phyloP scores from a whole-genome alignment of 768 basidiomycete species.

The Collybiopsis confluens region DNA sequence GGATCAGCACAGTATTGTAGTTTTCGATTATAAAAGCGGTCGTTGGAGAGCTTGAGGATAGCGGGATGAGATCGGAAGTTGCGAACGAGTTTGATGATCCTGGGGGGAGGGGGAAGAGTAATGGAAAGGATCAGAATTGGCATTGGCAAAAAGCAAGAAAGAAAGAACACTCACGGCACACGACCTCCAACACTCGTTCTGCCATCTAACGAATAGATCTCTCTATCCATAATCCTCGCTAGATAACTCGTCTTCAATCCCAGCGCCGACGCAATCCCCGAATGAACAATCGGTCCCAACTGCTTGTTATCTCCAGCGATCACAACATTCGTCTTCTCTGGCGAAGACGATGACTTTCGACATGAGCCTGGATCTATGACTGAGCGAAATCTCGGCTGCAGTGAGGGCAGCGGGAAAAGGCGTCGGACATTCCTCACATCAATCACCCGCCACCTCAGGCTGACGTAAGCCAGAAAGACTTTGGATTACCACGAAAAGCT shows the following conservation, averaged over 20 bases:
- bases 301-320: conserved; percentile 72
- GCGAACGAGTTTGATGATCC: conserved; percentile 57
- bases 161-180: conserved; percentile 22
- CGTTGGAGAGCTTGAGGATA: conserved; percentile 60
- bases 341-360: conserved; percentile 24
- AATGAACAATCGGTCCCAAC: conserved; percentile 65
- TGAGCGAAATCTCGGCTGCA: conserved; percentile 18
- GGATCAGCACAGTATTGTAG: conserved; percentile 44
- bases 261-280: conserved; percentile 48
- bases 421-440: too few relatives aligned
- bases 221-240: conserved; percentile 52
- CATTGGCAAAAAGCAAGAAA: background rate
- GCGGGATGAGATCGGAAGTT: conserved; percentile 64
- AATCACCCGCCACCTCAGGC: too few relatives aligned
- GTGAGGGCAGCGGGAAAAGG: conserved; percentile 1
- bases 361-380: conserved; percentile 22
- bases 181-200: conserved; percentile 12
- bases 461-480: too few relatives aligned
- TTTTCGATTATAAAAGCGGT: conserved; percentile 53
- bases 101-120: too few relatives aligned
- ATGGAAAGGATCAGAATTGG: background rate
- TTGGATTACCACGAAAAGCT: too few relatives aligned
- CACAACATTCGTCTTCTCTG: conserved; percentile 48
- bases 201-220: conserved; percentile 30
- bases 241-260: conserved; percentile 59